Evolutionary conservation across 2,329 filamentous ascomycete genomes (phyloP), one percentile per base, ranked within the genome.

Genomic region (Fusarium setosum): DNA sequence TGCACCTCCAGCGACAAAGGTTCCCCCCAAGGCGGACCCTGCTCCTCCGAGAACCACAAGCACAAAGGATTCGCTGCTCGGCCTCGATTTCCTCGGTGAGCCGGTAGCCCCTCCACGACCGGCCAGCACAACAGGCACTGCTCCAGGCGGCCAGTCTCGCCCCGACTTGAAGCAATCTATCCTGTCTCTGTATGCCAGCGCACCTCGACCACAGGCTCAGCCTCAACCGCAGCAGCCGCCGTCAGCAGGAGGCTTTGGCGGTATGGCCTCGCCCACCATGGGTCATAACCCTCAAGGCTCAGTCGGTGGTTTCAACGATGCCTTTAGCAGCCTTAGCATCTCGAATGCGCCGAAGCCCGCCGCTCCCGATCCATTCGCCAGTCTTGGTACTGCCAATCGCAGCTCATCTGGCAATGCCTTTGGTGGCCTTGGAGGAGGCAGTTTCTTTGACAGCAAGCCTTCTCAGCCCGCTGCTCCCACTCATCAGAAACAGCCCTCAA

Each of bases 91-190:
- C 78, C 90, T 99, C 62, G 94, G 93, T 34, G 88, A 89, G 51
- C 82, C 90, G 37, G 83, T 90, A 32, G 84, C 92, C 10, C 88
- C 93, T n/a, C 88, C 90, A 52, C 87, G 94, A 52, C 92, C 94
- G n/a, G 88, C 92, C 6, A 97, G 93, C 79, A 93, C 93, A 18
- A 87, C 90, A 5, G 88, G 90, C 17, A 86, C 89, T 12, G 81
- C 85, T 6, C 76, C 84, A 4, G 83, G 83, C 17, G 85, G 86
- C 12, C 90, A 92, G 70, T 96, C 94, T 42, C 86, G 96, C 63
- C 94, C 95, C 4, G 96, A 99, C 75, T 83, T 99, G 61, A 99
- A 99, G 80, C 95, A 97, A 78, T 98, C 95, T 3, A 99, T 99
- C 61, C 81, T 99, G 47, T 99, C 96, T 8, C 86, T 99, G 15